Evolutionary conservation across 2,329 filamentous ascomycete species (phyloP).

Genomic region (Phoma sp.): DNA sequence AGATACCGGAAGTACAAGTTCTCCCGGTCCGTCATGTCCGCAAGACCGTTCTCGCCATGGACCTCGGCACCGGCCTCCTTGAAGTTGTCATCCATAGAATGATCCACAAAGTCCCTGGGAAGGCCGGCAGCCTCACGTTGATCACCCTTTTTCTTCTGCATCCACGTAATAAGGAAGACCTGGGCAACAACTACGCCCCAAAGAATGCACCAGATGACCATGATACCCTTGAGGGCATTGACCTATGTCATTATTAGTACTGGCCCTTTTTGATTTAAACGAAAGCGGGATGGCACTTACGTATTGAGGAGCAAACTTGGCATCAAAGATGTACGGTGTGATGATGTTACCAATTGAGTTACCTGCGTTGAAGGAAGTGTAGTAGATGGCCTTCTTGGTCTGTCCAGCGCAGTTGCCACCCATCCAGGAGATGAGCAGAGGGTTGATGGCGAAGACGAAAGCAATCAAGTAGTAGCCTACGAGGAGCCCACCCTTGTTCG

Average conservation of each 20-base stretch:
- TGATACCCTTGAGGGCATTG: conserved; percentile 32
- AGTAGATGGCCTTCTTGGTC: conserved; percentile 71
- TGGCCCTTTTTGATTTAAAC: too few relatives aligned
- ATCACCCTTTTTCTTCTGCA: conserved; percentile 32
- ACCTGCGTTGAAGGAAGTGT: conserved; percentile 70
- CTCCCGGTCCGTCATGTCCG: conserved; percentile 34
- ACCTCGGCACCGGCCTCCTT: conserved; percentile 27
- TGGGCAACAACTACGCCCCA: conserved; percentile 27
- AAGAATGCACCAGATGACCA: conserved; percentile 33
- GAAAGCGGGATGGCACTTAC: conserved; percentile 10
- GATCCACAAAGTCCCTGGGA: conserved; percentile 25
- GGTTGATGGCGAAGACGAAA: conserved; percentile 71
- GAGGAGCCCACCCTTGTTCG: conserved; percentile 58
- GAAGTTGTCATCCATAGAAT: conserved; percentile 28
- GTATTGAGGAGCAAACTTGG: conserved; percentile 32
- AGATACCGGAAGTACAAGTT: conserved; percentile 34
- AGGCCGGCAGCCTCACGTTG: conserved; percentile 31
- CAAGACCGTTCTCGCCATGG: conserved; percentile 31
- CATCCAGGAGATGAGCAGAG: conserved; percentile 72
- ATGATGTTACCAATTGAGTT: conserved; percentile 69
- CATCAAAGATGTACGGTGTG: conserved; percentile 32
- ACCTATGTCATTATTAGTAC: conserved; percentile 13
- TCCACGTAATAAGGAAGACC: conserved; percentile 24
- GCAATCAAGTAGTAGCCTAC: conserved; percentile 71
- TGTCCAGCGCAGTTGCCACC: conserved; percentile 72